A percentile compares a stretch with the other conserved stretches of the same genome.
Conservation (phyloP, 306 rosid species). For the Inga laurina region DNA sequence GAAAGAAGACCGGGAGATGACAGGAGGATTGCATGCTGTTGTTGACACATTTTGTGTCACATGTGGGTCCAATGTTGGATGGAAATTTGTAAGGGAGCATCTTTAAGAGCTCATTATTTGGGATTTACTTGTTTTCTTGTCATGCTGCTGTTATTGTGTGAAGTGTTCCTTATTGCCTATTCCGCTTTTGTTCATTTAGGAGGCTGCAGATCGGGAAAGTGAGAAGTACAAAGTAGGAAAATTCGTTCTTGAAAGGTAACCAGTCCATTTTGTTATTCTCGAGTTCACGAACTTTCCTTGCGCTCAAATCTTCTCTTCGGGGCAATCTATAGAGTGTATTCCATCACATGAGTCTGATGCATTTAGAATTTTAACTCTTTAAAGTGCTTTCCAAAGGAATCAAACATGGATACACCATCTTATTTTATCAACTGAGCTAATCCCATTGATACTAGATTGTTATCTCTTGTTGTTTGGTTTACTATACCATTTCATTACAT, state of each 20-base stretch:
- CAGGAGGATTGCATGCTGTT: conserved; percentile 66
- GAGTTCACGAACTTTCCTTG: background rate
- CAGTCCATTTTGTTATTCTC: background rate
- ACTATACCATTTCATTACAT: conserved; percentile 1
- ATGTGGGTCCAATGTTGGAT: conserved; percentile 78
- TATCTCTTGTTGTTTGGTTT: background rate
- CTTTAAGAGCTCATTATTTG: background rate
- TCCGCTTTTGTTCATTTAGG: conserved; percentile 40
- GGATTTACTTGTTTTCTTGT: background rate
- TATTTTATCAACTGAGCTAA: too few relatives aligned
- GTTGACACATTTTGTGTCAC: conserved; percentile 71
- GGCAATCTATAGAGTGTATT: background rate
- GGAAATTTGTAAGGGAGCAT: conserved; percentile 68
- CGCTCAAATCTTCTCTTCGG: background rate
- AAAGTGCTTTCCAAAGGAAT: background rate
- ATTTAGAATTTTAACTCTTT: background rate
- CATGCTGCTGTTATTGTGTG: conserved; percentile 4
- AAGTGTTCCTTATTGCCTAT: background rate
- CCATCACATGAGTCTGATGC: background rate
- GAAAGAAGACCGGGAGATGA: conserved; percentile 68
- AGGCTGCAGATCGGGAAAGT: conserved; percentile 52
- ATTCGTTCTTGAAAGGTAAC: conserved; percentile 73
- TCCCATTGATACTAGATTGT: too few relatives aligned
- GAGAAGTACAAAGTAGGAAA: conserved; percentile 81
- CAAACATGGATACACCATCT: background rate